These are phyloP conservation scores for Eucalyptus camaldulensis DNA, from an alignment of 345 rosid genomes.

Conservation along the genomic window DNA sequence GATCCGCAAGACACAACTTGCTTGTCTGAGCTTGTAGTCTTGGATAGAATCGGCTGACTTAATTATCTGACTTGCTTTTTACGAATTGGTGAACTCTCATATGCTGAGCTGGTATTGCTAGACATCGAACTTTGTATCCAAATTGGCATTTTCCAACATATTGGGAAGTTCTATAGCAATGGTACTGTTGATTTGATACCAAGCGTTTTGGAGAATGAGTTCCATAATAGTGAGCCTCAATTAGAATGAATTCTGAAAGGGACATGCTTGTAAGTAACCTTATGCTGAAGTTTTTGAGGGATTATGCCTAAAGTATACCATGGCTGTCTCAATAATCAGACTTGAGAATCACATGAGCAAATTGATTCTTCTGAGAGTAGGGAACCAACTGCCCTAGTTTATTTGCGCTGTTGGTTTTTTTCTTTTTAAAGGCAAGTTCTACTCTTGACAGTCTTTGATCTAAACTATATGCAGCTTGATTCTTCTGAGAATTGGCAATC, in stretches of 20 bases:
- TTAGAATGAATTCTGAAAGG: background rate
- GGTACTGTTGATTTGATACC: background rate
- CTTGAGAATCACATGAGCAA: conserved; percentile 7
- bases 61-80: background rate
- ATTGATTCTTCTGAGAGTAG: conserved; percentile 61
- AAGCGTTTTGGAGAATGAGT: background rate
- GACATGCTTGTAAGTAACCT: background rate
- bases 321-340: background rate
- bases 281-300: background rate
- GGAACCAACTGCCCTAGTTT: conserved; percentile 44
- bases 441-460: background rate
- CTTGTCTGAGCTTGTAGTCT: background rate
- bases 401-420: conserved; percentile 1
- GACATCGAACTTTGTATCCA: background rate
- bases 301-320: background rate
- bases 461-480: conserved; percentile 27
- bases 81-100: background rate
- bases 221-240: background rate
- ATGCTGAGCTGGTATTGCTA: background rate
- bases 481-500: conserved; percentile 71
- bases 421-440: background rate
- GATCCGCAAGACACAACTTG: background rate
- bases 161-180: background rate
- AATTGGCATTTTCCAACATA: background rate
- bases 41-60: background rate